Evolutionary conservation across 805 yeast genomes (phyloP).

Genomic region (Saccharomycopsis oosterbeekiorum): DNA sequence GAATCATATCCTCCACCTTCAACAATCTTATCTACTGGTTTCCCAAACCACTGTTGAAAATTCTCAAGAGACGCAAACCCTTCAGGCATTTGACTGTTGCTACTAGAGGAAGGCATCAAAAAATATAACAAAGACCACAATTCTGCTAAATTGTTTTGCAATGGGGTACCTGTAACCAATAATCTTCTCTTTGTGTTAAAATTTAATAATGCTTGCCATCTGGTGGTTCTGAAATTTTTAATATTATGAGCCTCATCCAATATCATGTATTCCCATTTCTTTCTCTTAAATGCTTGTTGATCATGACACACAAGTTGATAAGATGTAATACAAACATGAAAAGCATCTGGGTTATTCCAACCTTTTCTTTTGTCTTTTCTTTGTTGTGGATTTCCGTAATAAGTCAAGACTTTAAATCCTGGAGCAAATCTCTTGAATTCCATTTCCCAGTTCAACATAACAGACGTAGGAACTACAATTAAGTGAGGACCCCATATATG

Average conservation of each 20-base stretch:
- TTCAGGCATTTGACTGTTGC: slow-evolving; percentile 68
- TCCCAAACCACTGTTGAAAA: slow-evolving; percentile 98
- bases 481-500: slow-evolving; percentile 97
- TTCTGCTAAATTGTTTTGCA: slow-evolving; percentile 91
- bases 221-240: slow-evolving; percentile 88
- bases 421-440: slow-evolving; percentile 98
- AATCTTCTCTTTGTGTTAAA: slow-evolving; percentile 87
- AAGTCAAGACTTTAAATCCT: slow-evolving; percentile 89
- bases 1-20: slow-evolving; percentile 52
- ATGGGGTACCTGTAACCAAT: slow-evolving; percentile 90
- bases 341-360: slow-evolving; percentile 93
- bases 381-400: slow-evolving; percentile 95
- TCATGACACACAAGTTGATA: slow-evolving; percentile 97
- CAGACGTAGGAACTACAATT: slow-evolving; percentile 95
- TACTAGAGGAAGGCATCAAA: slow-evolving; percentile 84
- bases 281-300: slow-evolving; percentile 84
- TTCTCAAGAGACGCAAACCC: slow-evolving; percentile 95
- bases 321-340: slow-evolving; percentile 95
- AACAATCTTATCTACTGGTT: slow-evolving; percentile 86
- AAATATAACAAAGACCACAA: slow-evolving; percentile 93
- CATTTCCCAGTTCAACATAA: slow-evolving; percentile 98
- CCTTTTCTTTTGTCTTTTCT: slow-evolving; percentile 93
- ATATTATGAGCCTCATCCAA: slow-evolving; percentile 97
- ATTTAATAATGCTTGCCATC: slow-evolving; percentile 94
- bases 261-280: slow-evolving; percentile 94